Evolutionary conservation across 192 early-diverging fungal species (phyloP).

Genomic region (Coemansia sp.): DNA sequence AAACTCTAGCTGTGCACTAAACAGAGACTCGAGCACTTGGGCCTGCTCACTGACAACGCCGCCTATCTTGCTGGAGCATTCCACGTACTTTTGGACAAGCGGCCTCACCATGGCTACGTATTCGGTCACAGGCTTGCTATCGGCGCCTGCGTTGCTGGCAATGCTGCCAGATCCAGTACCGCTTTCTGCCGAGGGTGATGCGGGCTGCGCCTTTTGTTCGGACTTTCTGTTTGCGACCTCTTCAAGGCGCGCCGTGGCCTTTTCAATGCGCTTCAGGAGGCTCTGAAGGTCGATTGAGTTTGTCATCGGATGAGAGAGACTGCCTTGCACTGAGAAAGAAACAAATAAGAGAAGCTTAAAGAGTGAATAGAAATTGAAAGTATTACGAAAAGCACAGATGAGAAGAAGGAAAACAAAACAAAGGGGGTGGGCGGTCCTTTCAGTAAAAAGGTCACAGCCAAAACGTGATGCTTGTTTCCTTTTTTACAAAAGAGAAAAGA

Average conservation of each 20-base stretch:
- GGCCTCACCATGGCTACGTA: conserved; percentile 58
- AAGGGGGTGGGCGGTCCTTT: neutral
- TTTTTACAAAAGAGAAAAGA: too few species aligned
- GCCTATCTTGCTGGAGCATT: conserved; percentile 53
- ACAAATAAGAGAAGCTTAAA: neutral
- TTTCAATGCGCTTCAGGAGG: conserved; percentile 89
- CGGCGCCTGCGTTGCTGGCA: conserved; percentile 18
- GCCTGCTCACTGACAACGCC: conserved; percentile 68
- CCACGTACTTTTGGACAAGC: conserved; percentile 41
- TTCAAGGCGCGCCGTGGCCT: conserved; percentile 88
- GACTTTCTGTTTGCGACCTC: conserved; percentile 66
- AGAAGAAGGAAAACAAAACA: conserved; percentile 3
- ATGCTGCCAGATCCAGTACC: neutral
- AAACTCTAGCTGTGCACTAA: conserved; percentile 73
- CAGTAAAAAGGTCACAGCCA: too few species aligned
- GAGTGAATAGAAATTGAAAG: neutral
- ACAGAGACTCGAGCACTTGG: conserved; percentile 57
- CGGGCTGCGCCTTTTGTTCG: conserved; percentile 41
- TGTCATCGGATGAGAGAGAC: conserved; percentile 28
- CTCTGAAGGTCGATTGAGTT: conserved; percentile 49
- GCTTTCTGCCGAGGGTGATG: conserved; percentile 10
- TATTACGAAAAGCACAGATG: conserved; percentile 1
- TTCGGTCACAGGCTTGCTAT: conserved; percentile 45
- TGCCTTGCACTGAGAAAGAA: neutral
- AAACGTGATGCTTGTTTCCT: too few species aligned